Percentiles rank a stretch among this genome's conserved stretches.
Evolutionary conservation across 805 yeast genomes (phyloP).

Genomic region (Yamadazyma philogaea): DNA sequence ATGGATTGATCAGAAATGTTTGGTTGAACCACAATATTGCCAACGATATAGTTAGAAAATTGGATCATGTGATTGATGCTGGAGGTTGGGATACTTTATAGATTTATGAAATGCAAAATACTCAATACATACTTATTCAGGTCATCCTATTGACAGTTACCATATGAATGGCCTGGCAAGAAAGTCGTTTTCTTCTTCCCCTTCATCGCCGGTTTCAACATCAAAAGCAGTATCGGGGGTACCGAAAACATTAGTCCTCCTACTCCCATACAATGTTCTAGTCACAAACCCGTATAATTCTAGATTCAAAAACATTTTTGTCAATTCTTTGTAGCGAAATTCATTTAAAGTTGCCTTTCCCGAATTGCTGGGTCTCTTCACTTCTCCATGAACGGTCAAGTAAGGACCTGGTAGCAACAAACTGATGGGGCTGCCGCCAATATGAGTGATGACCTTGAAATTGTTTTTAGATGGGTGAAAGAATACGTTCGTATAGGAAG

Average conservation of each 20-base stretch:
- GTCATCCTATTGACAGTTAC: constrained; percentile 4
- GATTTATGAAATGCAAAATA: constrained; percentile 7
- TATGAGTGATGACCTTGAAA: constrained; percentile 22
- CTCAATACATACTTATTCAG: background rate
- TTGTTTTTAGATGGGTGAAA: constrained; percentile 26
- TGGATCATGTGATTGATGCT: constrained; percentile 75
- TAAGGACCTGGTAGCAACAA: constrained; percentile 60
- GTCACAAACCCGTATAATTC: constrained; percentile 50
- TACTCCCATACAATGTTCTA: constrained; percentile 26
- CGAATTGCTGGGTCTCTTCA: constrained; percentile 52
- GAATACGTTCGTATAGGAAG: constrained; percentile 24
- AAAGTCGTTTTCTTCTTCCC: constrained; percentile 6
- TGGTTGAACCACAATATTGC: constrained; percentile 82
- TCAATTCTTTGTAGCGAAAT: constrained; percentile 54
- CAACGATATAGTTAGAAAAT: constrained; percentile 70
- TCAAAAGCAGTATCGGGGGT: constrained; percentile 1
- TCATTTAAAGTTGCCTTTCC: constrained; percentile 56
- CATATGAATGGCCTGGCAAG: constrained; percentile 14
- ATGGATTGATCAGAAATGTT: constrained; percentile 58
- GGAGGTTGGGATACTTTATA: constrained; percentile 95
- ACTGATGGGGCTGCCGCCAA: constrained; percentile 24
- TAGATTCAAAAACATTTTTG: constrained; percentile 59
- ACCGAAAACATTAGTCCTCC: constrained; percentile 9
- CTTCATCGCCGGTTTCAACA: constrained; percentile 10
- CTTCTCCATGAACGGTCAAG: constrained; percentile 72